Conservation (phyloP, 805 yeast species). For the Wickerhamiella dianesei region DNA sequence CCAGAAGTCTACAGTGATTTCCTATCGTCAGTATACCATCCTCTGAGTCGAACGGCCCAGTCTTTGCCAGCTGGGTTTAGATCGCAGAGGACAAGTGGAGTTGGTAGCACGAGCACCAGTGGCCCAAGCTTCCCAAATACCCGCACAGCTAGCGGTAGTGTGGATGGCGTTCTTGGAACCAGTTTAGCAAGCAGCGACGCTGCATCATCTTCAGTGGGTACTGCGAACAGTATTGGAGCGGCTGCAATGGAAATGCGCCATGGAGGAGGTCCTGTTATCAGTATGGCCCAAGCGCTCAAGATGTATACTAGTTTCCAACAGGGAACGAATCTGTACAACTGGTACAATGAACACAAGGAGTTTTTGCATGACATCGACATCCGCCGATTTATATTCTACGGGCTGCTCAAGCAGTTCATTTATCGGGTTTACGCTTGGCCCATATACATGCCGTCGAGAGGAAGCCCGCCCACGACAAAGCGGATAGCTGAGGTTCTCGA, state of each 20-base stretch:
- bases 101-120: background rate
- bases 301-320: conserved; percentile 68
- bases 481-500: conserved; percentile 5
- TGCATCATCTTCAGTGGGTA: background rate
- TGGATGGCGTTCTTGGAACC: background rate
- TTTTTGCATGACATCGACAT: conserved; percentile 57
- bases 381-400: conserved; percentile 75
- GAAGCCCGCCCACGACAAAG: background rate
- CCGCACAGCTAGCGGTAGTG: background rate
- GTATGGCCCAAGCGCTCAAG: conserved; percentile 35
- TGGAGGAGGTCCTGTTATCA: conserved; percentile 1
- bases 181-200: background rate
- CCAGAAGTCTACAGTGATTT: conserved; percentile 69
- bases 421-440: conserved; percentile 75
- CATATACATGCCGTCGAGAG: conserved; percentile 26
- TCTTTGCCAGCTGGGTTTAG: background rate
- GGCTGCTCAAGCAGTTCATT: conserved; percentile 66
- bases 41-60: background rate
- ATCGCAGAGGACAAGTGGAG: background rate
- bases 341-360: conserved; percentile 60
- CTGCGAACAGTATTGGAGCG: background rate
- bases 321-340: conserved; percentile 61
- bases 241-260: background rate
- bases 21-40: conserved; percentile 60
- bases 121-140: background rate